Evolutionary conservation across 2,329 filamentous ascomycete species (phyloP).

Genomic region (Arthrinium phaeospermum): DNA sequence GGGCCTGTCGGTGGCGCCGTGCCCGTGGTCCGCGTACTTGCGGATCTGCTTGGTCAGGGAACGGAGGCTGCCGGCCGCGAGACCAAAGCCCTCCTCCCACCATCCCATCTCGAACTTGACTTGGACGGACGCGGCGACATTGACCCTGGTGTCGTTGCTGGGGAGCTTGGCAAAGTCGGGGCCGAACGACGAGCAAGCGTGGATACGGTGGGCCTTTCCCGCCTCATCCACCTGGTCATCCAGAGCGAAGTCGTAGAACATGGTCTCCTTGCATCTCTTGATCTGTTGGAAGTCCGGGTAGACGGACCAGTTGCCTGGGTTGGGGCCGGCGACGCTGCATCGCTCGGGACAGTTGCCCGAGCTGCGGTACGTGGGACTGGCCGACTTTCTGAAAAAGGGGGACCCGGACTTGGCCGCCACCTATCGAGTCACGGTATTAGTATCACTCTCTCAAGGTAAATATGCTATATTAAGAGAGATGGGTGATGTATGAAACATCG

Average conservation of each 20-base stretch:
- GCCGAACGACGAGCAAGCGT: slow-evolving; percentile 38
- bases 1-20: slow-evolving; percentile 29
- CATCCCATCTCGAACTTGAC: slow-evolving; percentile 28
- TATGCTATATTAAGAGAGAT: too few species aligned
- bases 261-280: slow-evolving; percentile 35
- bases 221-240: slow-evolving; percentile 41
- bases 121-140: slow-evolving; percentile 16
- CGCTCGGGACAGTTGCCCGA: slow-evolving; percentile 25
- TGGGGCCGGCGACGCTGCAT: slow-evolving; percentile 32
- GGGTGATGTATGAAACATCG: too few species aligned
- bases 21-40: slow-evolving; percentile 35
- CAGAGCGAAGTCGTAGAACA: slow-evolving; percentile 44
- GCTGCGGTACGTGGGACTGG: slow-evolving; percentile 20
- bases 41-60: slow-evolving; percentile 37
- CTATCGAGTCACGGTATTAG: not conserved
- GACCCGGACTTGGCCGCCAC: not conserved
- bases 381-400: not conserved
- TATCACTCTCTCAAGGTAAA: too few species aligned
- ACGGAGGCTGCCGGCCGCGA: slow-evolving; percentile 21
- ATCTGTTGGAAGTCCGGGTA: slow-evolving; percentile 31
- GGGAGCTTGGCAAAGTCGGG: slow-evolving; percentile 27
- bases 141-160: not conserved
- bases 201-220: slow-evolving; percentile 35
- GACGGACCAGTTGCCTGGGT: slow-evolving; percentile 34
- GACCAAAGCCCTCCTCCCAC: slow-evolving; percentile 20